These are phyloP conservation scores for Xenoacremonium recifei DNA, from an alignment of 2,329 filamentous ascomycete genomes.

Conservation along the genomic window DNA sequence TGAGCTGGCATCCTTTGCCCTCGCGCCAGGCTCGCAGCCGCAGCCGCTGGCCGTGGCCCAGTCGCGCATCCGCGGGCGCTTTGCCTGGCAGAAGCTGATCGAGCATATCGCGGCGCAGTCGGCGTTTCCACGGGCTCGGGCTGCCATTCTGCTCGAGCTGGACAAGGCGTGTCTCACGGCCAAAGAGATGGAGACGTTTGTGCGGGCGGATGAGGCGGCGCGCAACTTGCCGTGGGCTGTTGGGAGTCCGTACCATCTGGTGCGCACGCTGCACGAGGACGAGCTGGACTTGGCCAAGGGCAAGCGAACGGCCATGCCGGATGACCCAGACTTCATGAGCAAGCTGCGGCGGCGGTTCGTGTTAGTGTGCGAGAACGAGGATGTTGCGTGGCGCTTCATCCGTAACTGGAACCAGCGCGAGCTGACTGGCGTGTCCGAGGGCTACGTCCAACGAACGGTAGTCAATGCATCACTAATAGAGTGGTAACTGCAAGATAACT, in stretches of 20 bases:
- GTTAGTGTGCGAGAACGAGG: constrained; percentile 29
- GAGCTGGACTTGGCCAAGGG: neutral
- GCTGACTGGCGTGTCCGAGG: constrained; percentile 17
- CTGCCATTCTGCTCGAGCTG: constrained; percentile 30
- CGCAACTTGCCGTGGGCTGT: constrained; percentile 14
- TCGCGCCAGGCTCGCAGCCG: constrained; percentile 26
- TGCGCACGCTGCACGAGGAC: constrained; percentile 5
- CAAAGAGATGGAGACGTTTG: constrained; percentile 11
- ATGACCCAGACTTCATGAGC: constrained; percentile 15
- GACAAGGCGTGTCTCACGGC: constrained; percentile 30
- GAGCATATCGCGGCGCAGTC: constrained; percentile 14
- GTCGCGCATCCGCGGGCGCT: constrained; percentile 18
- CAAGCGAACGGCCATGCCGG: constrained; percentile 1
- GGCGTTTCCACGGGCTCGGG: constrained; percentile 21
- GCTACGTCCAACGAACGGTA: constrained; percentile 14
- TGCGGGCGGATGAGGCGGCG: constrained; percentile 10
- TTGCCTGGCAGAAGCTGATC: constrained; percentile 26
- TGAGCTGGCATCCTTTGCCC: constrained; percentile 27
- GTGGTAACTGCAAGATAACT: constrained; percentile 21
- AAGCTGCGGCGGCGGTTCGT: constrained; percentile 30
- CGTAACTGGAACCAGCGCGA: constrained; percentile 40
- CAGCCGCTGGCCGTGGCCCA: constrained; percentile 9
- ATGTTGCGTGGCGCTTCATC: constrained; percentile 38
- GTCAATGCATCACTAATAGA: constrained; percentile 32
- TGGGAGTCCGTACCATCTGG: constrained; percentile 12